Conservation (phyloP, 352 stramenopile genomes). For the Blastocystis hominis region DNA sequence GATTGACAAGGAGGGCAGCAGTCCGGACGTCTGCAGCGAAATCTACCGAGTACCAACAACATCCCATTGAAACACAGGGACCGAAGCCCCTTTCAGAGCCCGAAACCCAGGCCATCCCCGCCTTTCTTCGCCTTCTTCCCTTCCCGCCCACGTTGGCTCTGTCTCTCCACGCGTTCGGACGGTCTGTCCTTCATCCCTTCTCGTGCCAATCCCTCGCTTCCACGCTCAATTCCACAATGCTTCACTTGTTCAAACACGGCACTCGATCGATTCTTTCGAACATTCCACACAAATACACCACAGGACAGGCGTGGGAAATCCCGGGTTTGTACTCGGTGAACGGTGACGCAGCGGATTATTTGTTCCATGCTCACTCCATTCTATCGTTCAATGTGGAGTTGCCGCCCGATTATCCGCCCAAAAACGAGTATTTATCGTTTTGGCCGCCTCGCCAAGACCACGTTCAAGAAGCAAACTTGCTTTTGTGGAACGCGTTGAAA, state of each 20-base stretch:
- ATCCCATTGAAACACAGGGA: neutral
- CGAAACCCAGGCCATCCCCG: neutral
- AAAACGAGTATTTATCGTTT: neutral
- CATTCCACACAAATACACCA: conserved; percentile 16
- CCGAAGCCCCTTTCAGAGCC: neutral
- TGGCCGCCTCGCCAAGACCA: neutral
- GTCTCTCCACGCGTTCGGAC: conserved; percentile 11
- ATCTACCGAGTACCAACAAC: conserved; percentile 1
- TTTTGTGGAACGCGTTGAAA: neutral
- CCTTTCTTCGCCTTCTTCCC: neutral
- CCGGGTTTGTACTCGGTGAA: conserved; percentile 34
- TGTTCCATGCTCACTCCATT: neutral
- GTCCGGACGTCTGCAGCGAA: neutral
- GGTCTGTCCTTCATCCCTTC: conserved; percentile 32
- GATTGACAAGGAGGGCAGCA: conserved; percentile 21
- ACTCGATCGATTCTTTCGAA: neutral
- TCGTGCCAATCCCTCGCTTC: conserved; percentile 4
- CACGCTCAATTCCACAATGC: neutral
- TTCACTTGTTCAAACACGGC: neutral
- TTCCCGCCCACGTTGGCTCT: neutral
- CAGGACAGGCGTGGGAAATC: conserved; percentile 14
- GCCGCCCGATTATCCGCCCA: neutral
- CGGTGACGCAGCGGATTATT: conserved; percentile 37
- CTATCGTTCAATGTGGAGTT: conserved; percentile 10
- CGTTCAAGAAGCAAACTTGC: neutral